Conservation (phyloP, 2,329 filamentous ascomycete genomes). For the Fusarium agapanthi region DNA sequence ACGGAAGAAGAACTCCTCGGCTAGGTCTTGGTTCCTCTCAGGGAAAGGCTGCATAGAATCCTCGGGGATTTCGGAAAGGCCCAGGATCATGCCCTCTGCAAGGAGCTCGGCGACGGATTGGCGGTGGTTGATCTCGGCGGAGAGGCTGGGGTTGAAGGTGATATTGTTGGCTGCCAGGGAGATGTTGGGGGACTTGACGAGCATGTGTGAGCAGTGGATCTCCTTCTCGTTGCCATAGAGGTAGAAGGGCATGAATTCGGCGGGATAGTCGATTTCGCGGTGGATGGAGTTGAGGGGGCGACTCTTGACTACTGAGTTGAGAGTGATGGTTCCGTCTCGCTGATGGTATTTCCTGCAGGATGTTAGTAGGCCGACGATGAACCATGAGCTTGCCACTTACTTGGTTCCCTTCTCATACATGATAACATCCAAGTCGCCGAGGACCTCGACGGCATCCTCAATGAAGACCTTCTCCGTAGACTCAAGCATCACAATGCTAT, state of each 20-base stretch:
- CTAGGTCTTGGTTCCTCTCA: constrained; percentile 9
- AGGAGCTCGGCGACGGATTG: constrained; percentile 24
- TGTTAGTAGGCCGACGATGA: neutral
- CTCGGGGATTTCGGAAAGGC: constrained; percentile 47
- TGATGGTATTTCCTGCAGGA: constrained; percentile 22
- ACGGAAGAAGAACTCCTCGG: constrained; percentile 26
- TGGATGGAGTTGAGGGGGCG: constrained; percentile 49
- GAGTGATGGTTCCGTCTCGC: constrained; percentile 34
- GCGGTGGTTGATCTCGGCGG: neutral
- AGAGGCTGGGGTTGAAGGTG: constrained; percentile 15
- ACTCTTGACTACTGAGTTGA: constrained; percentile 43
- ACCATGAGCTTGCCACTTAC: neutral
- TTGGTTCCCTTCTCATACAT: constrained; percentile 19
- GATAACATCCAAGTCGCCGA: neutral
- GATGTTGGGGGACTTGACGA: constrained; percentile 54
- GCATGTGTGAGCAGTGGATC: constrained; percentile 54
- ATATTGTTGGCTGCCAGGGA: constrained; percentile 43
- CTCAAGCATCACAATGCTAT: constrained; percentile 29
- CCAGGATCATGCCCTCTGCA: constrained; percentile 39
- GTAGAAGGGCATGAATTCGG: constrained; percentile 53
- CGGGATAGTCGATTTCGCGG: constrained; percentile 48
- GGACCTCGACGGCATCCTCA: neutral
- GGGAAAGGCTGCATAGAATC: constrained; percentile 51
- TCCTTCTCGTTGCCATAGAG: constrained; percentile 51
- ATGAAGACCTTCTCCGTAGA: neutral